Percentiles rank a stretch among this genome's conserved stretches.
These are phyloP conservation scores for Colletotrichum orchidophilum DNA, from an alignment of 2,329 filamentous ascomycete species.

Conservation along the genomic window DNA sequence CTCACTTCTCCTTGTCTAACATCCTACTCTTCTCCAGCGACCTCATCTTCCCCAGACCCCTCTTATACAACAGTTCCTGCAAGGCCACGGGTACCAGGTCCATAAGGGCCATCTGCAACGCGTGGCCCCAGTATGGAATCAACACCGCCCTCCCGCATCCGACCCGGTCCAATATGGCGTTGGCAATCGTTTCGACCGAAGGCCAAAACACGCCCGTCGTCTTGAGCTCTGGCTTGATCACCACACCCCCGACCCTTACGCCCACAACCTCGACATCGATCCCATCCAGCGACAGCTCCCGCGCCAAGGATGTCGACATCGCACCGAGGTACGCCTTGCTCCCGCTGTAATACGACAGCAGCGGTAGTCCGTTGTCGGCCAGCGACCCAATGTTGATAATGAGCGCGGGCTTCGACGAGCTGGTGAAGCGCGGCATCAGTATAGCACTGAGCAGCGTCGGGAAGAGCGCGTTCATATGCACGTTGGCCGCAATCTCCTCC, in stretches of 20 bases:
- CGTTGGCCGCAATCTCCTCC: slow-evolving; percentile 13
- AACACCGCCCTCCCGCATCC: slow-evolving; percentile 19
- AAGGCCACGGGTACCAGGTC: slow-evolving; percentile 16
- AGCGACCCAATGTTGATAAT: slow-evolving; percentile 30
- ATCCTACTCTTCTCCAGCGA: slow-evolving; percentile 13
- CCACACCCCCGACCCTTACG: slow-evolving; percentile 20
- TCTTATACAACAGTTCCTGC: neutral
- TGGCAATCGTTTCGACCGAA: slow-evolving; percentile 16
- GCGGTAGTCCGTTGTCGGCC: slow-evolving; percentile 21
- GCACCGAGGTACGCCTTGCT: slow-evolving; percentile 28
- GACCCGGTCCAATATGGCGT: slow-evolving; percentile 26
- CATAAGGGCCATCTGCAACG: slow-evolving; percentile 2
- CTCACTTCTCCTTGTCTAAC: slow-evolving; percentile 15
- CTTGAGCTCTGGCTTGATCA: slow-evolving; percentile 16
- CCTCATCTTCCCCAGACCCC: slow-evolving; percentile 5
- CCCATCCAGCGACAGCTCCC: slow-evolving; percentile 18
- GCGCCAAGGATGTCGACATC: slow-evolving; percentile 14
- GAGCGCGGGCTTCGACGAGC: slow-evolving; percentile 13
- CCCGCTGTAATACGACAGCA: slow-evolving; percentile 21
- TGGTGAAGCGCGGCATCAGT: slow-evolving; percentile 11
- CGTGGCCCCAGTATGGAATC: slow-evolving; percentile 25
- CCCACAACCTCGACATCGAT: slow-evolving; percentile 26
- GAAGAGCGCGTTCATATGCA: slow-evolving; percentile 29
- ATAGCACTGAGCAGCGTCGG: slow-evolving; percentile 22
- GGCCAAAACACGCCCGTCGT: slow-evolving; percentile 22